Percentiles rank a stretch among this genome's conserved stretches.
Conservation (phyloP, 371 early-diverging fungal species). For the Lichtheimia ornata region DNA sequence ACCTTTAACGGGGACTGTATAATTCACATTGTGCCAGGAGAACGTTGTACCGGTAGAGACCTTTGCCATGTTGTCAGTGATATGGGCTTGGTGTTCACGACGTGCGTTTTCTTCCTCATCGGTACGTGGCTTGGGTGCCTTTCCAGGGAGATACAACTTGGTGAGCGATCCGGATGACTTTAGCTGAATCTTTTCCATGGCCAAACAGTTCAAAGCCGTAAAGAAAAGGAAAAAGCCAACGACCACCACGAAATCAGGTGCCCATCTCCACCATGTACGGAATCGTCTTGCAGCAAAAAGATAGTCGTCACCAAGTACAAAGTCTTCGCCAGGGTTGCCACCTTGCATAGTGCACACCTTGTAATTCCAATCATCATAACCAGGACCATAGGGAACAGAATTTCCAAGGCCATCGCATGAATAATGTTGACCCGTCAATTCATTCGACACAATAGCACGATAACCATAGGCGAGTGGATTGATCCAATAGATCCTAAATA, state of each 20-base stretch:
- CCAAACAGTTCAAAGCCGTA: conserved; percentile 30
- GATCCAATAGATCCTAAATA: conserved; percentile 16
- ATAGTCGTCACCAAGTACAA: conserved; percentile 59
- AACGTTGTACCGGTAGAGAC: conserved; percentile 44
- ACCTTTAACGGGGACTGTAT: conserved; percentile 53
- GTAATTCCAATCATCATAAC: conserved; percentile 48
- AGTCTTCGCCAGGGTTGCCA: conserved; percentile 42
- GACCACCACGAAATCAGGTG: conserved; percentile 50
- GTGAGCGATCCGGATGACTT: conserved; percentile 45
- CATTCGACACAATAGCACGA: conserved; percentile 63
- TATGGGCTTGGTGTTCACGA: conserved; percentile 26
- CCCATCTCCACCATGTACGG: conserved; percentile 47
- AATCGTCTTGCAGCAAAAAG: conserved; percentile 32
- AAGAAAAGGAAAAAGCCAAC: conserved; percentile 44
- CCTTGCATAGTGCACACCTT: conserved; percentile 59
- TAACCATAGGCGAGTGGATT: not conserved
- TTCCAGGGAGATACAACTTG: conserved; percentile 44
- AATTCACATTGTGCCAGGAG: conserved; percentile 53
- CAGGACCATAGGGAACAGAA: conserved; percentile 41
- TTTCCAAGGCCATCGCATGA: conserved; percentile 43
- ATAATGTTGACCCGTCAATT: conserved; percentile 49
- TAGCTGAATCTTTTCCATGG: conserved; percentile 42
- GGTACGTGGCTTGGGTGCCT: conserved; percentile 21
- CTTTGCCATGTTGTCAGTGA: conserved; percentile 24
- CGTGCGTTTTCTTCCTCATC: conserved; percentile 25